These are phyloP conservation scores for Aphanomyces astaci DNA, from an alignment of 352 stramenopile genomes.

Conservation along the genomic window DNA sequence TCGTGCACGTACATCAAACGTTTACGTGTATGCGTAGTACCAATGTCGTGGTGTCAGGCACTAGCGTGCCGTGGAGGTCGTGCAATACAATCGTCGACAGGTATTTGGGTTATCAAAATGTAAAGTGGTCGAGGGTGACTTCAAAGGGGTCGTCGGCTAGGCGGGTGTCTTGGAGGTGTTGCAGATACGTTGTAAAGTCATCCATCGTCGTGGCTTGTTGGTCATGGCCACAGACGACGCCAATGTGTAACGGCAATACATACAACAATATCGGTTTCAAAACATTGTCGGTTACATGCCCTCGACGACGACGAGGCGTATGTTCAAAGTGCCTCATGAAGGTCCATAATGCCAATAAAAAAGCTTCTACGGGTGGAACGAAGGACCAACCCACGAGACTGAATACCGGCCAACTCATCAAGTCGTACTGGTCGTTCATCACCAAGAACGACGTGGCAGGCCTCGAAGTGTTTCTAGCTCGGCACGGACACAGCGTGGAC, in stretches of 20 bases:
- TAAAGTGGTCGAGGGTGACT: background rate
- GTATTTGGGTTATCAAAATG: background rate
- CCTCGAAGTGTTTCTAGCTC: background rate
- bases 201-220: too few relatives aligned
- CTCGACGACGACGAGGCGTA: background rate
- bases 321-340: too few relatives aligned
- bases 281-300: background rate
- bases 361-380: background rate
- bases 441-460: constrained; percentile 14
- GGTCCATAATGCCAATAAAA: background rate
- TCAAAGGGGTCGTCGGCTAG: background rate
- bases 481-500: background rate
- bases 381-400: background rate
- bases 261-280: too few relatives aligned
- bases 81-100: background rate
- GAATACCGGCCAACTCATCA: constrained; percentile 9
- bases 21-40: constrained; percentile 9
- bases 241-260: too few relatives aligned
- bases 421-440: constrained; percentile 13
- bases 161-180: background rate
- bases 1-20: too few relatives aligned
- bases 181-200: background rate
- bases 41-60: constrained; percentile 15
- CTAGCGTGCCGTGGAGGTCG: constrained; percentile 4
- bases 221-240: too few relatives aligned